phyloP scores from a whole-genome alignment of 495 filamentous ascomycete species.

The Trichoderma erinaceum region DNA sequence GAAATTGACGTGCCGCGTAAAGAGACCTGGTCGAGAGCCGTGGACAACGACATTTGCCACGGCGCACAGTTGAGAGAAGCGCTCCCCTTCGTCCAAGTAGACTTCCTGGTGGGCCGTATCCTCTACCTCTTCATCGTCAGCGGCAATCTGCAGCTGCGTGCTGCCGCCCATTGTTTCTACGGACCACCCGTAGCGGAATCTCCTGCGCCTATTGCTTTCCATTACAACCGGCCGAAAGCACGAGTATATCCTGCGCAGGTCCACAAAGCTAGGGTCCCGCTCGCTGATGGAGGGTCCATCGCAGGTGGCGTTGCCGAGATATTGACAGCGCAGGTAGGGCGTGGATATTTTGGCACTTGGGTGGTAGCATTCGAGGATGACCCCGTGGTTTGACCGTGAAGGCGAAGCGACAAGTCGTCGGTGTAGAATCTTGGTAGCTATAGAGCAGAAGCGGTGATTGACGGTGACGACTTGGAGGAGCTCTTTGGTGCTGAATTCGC shows the following conservation, averaged over 20 bases:
- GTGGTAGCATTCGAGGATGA: conserved; percentile 74
- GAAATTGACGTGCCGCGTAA: conserved; percentile 54
- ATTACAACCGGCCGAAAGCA: conserved; percentile 54
- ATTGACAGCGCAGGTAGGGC: conserved; percentile 62
- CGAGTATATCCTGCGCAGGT: conserved; percentile 38
- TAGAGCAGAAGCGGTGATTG: conserved; percentile 59
- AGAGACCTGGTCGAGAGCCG: conserved; percentile 51
- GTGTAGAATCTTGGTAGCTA: conserved; percentile 63
- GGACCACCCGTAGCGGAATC: conserved; percentile 27
- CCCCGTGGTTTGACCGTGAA: conserved; percentile 50
- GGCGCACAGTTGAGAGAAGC: conserved; percentile 66
- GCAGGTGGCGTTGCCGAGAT: conserved; percentile 47
- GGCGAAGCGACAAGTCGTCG: conserved; percentile 54
- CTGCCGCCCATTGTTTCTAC: conserved; percentile 18
- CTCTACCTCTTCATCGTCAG: conserved; percentile 18
- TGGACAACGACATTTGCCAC: conserved; percentile 62
- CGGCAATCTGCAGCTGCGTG: conserved; percentile 21
- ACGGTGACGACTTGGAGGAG: conserved; percentile 57
- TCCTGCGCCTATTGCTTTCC: conserved; percentile 38
- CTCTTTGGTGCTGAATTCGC: conserved; percentile 48
- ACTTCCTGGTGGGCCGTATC: conserved; percentile 51
- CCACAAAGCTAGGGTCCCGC: conserved; percentile 20
- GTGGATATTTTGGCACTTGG: conserved; percentile 62
- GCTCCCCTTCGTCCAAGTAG: conserved; percentile 58
- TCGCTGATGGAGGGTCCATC: conserved; percentile 16